These are phyloP conservation scores for Hypoxylon sp. DNA, from an alignment of 2,329 filamentous ascomycete genomes.

Conservation along the genomic window DNA sequence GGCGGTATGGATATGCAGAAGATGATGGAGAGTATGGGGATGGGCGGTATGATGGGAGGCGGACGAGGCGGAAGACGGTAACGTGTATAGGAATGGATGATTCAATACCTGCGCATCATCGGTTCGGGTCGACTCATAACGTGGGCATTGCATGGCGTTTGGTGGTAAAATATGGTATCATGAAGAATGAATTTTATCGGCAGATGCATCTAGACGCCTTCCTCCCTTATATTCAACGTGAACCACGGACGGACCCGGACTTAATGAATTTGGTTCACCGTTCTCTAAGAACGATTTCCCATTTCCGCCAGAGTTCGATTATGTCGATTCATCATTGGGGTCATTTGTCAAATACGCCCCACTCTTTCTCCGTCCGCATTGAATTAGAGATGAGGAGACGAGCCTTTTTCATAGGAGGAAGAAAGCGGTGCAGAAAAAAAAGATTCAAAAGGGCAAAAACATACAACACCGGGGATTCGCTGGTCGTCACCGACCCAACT, in stretches of 20 bases:
- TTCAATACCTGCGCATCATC: constrained; percentile 32
- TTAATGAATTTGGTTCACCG: neutral
- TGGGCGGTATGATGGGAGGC: constrained; percentile 69
- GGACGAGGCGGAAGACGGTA: constrained; percentile 54
- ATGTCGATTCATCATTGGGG: neutral
- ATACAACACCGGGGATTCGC: constrained; percentile 5
- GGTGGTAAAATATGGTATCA: constrained; percentile 39
- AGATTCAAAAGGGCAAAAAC: neutral
- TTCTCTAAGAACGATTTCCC: neutral
- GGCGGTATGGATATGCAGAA: constrained; percentile 83
- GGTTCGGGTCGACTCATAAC: constrained; percentile 38
- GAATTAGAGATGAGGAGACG: neutral
- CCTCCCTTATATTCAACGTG: neutral
- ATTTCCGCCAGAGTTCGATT: neutral
- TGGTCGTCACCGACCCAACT: constrained; percentile 1
- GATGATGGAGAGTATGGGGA: constrained; percentile 82
- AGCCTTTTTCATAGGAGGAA: too few relatives aligned
- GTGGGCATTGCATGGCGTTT: constrained; percentile 50
- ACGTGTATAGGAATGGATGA: constrained; percentile 24
- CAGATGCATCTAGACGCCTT: neutral
- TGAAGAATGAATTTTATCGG: constrained; percentile 26
- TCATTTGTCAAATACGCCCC: neutral
- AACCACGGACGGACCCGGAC: neutral
- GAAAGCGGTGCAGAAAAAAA: too few relatives aligned
- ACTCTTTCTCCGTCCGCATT: neutral